A percentile compares a stretch with the other conserved stretches of the same genome.
Conservation (phyloP, 2,329 filamentous ascomycete genomes). For the Apiospora sp. region DNA sequence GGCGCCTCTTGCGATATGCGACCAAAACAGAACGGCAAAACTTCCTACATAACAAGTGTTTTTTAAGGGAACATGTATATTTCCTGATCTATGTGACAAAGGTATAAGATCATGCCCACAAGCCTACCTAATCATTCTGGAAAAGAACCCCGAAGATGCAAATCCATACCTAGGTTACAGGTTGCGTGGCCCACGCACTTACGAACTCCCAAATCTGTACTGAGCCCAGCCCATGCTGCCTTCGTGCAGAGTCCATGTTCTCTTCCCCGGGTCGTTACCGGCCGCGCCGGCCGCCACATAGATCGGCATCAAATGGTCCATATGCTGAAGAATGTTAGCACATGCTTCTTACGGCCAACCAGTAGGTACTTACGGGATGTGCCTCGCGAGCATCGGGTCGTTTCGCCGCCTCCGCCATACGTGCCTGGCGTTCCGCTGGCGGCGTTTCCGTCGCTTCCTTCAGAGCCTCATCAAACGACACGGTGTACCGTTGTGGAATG, state of each 20-base stretch:
- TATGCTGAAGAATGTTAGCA: slow-evolving; percentile 39
- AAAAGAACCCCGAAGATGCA: neutral
- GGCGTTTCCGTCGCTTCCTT: slow-evolving; percentile 67
- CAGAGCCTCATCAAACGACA: slow-evolving; percentile 72
- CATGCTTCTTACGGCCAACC: neutral
- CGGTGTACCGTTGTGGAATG: slow-evolving; percentile 61
- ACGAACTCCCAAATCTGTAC: slow-evolving; percentile 50
- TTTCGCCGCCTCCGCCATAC: slow-evolving; percentile 48
- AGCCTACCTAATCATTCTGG: neutral
- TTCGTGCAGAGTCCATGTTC: slow-evolving; percentile 56
- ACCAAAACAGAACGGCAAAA: neutral
- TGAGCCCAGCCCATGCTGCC: slow-evolving; percentile 55
- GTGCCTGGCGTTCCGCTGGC: slow-evolving; percentile 47
- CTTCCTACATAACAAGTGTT: neutral
- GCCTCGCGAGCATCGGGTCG: slow-evolving; percentile 56
- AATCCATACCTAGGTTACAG: neutral
- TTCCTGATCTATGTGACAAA: neutral
- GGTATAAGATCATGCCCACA: neutral
- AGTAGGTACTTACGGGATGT: slow-evolving; percentile 46
- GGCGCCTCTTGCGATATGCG: too few relatives aligned
- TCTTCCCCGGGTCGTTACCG: slow-evolving; percentile 50
- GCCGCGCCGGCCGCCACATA: slow-evolving; percentile 57
- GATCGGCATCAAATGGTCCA: slow-evolving; percentile 60
- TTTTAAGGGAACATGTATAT: too few relatives aligned
- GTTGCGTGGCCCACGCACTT: neutral